Percentiles rank a stretch among this genome's conserved stretches.
Evolutionary conservation across 2,329 filamentous ascomycete species (phyloP).

Genomic region (Cyphellophora europaea): DNA sequence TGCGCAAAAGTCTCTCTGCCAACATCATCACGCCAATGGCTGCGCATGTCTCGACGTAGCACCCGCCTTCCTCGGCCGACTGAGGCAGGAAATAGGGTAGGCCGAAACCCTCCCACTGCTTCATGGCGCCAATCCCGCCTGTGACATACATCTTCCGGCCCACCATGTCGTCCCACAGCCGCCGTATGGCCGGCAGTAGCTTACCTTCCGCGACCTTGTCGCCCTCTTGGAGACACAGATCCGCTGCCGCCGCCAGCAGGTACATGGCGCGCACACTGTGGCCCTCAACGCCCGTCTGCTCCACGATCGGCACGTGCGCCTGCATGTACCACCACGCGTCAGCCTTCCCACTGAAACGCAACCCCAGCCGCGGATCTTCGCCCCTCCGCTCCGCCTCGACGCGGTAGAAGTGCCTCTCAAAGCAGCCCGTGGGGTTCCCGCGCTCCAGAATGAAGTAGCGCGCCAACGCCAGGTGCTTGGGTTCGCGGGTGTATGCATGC

Average conservation of each 20-base stretch:
- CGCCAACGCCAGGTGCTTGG: conserved; percentile 37
- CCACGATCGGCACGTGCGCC: conserved; percentile 44
- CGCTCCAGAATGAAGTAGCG: conserved; percentile 50
- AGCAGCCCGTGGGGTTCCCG: conserved; percentile 41
- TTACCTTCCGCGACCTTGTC: conserved; percentile 19
- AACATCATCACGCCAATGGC: conserved; percentile 53
- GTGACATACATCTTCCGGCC: conserved; percentile 55
- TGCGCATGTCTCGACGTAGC: conserved; percentile 54
- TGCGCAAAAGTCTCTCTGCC: conserved; percentile 45
- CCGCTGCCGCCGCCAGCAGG: conserved; percentile 48
- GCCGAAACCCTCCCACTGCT: conserved; percentile 54
- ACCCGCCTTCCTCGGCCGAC: conserved; percentile 51
- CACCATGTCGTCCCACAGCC: conserved; percentile 53
- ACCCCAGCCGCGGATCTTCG: conserved; percentile 29
- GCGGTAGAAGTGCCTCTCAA: conserved; percentile 46
- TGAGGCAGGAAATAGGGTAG: conserved; percentile 51
- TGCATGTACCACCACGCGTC: conserved; percentile 43
- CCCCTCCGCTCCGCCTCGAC: conserved; percentile 43
- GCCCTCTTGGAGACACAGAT: conserved; percentile 26
- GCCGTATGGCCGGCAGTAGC: conserved; percentile 32
- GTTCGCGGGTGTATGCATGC: conserved; percentile 29
- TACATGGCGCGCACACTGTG: conserved; percentile 54
- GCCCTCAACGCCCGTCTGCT: conserved; percentile 48
- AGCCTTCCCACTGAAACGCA: conserved; percentile 23
- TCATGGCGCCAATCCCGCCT: conserved; percentile 49